Evolutionary conservation across 78 protist species (phyloP), one percentile per base, ranked within the genome.

Genomic region (Dictyostelium brefeldianum): DNA sequence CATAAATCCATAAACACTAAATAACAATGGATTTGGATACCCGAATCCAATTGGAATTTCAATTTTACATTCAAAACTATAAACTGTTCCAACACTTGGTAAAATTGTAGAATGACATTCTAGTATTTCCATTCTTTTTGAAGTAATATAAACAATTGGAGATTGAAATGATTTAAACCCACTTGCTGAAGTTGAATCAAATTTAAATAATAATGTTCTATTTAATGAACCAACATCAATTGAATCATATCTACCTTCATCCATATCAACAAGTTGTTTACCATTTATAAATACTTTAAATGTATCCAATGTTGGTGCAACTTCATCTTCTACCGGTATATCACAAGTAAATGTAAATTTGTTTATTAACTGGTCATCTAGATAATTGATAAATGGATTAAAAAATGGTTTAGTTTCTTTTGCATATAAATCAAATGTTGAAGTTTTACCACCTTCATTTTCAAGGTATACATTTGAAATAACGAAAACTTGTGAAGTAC

Each of bases 21-120:
- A 70, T 14, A 70, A 0, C 8, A 70, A 17, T 4, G 25, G 25
- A 18, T 5, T 18, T 36, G 54, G 46, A 36, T 70, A 70, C 5
- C 78, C 78, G 31, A 70, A 70, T 70, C 78, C 78, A 36, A 41
- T 41, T 15, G 78, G 78, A 70, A 70, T 12, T 6, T 27, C 50
- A 14, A 41, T 70, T 18, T 29, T 12, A 36, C 78, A 70, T 15
- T 41, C 1, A 36, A 31, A 70, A 36, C 2, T 1, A 14, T 53
- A 9, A 20, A 43, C 2, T 18, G 9, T 20, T 1, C 7, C n/a
- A 17, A 14, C 17, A 20, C 3, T 5, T 14, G 12, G 3, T 5
- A 46, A 1, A 36, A 36, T 3, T 71, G 15, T 46, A 5, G 56
- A n/a, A 4, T 46, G 43, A 20, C 57, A 71, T 47, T 71, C 56